Conservation (phyloP, 495 filamentous ascomycete species). For the Rostrohypoxylon terebratum region DNA sequence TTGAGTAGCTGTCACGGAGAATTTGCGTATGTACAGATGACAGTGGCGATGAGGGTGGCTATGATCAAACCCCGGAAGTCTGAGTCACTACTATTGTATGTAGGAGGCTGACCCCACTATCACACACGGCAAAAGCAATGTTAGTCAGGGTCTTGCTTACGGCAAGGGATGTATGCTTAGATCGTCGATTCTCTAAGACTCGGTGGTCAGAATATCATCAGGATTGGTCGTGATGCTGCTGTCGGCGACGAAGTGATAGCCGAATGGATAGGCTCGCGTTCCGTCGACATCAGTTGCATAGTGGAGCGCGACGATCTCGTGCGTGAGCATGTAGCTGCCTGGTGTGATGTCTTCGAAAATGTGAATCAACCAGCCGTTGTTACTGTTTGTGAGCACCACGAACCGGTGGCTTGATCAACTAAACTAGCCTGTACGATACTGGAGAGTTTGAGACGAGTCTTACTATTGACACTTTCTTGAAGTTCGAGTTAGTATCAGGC, state of each 20-base stretch:
- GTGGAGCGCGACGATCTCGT: conserved; percentile 78
- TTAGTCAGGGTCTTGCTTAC: conserved; percentile 23
- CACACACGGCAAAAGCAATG: background rate
- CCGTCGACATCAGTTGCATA: conserved; percentile 63
- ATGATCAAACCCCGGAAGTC: conserved; percentile 37
- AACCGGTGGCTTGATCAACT: conserved; percentile 55
- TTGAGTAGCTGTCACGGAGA: conserved; percentile 2
- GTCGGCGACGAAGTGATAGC: conserved; percentile 62
- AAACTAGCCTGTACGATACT: conserved; percentile 71
- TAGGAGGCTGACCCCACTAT: conserved; percentile 29
- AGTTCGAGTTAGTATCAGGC: background rate
- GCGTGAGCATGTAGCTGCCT: conserved; percentile 75
- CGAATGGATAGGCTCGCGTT: conserved; percentile 77
- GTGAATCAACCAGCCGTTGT: conserved; percentile 69
- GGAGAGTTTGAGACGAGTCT: conserved; percentile 62
- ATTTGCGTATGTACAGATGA: conserved; percentile 23
- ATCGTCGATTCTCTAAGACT: conserved; percentile 64
- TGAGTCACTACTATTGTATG: too few species aligned
- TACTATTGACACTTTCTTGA: conserved; percentile 45
- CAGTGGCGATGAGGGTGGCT: conserved; percentile 36
- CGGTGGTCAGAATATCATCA: conserved; percentile 34
- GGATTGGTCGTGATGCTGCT: conserved; percentile 42
- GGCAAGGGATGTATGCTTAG: conserved; percentile 56
- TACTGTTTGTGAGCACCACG: conserved; percentile 66
- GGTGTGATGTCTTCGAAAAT: conserved; percentile 68